Percentiles rank a stretch among this genome's conserved stretches.
Evolutionary conservation across 768 basidiomycete species (phyloP).

Genomic region (Coprinopsis cinerea): DNA sequence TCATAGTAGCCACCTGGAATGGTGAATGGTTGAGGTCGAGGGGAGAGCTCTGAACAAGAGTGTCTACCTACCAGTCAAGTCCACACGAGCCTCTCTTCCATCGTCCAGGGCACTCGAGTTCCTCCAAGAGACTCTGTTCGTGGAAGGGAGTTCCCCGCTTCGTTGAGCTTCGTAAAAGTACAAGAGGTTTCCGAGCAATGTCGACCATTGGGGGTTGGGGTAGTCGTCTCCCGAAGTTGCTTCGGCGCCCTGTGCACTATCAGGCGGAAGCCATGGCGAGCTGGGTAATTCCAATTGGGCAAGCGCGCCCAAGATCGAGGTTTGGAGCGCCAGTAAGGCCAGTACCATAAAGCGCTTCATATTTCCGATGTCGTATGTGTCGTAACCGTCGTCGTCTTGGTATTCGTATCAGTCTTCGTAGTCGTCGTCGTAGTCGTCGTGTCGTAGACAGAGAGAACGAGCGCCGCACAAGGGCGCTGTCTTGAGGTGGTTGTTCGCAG

Average conservation of each 20-base stretch:
- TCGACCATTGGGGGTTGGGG: slow-evolving; percentile 80
- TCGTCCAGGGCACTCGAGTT: slow-evolving; percentile 77
- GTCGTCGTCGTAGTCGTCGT: neutral
- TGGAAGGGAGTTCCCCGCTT: slow-evolving; percentile 62
- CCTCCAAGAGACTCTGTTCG: slow-evolving; percentile 80
- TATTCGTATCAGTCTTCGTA: neutral
- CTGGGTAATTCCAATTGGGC: slow-evolving; percentile 62
- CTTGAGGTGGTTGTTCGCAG: neutral
- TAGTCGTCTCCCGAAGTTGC: slow-evolving; percentile 31
- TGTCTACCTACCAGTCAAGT: slow-evolving; percentile 74
- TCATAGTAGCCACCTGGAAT: slow-evolving; percentile 74
- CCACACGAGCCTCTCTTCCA: slow-evolving; percentile 65
- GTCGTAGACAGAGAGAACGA: neutral
- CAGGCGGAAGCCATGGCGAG: slow-evolving; percentile 61
- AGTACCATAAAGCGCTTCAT: slow-evolving; percentile 11
- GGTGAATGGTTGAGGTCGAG: no score
- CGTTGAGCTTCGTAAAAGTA: slow-evolving; percentile 93
- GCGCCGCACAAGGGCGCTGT: neutral
- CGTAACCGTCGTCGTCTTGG: slow-evolving; percentile 5
- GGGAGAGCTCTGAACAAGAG: no score
- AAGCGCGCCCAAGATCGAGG: slow-evolving; percentile 20
- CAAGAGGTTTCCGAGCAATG: slow-evolving; percentile 69
- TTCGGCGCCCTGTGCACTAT: slow-evolving; percentile 48
- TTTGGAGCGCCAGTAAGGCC: slow-evolving; percentile 16
- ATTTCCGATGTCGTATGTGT: slow-evolving; percentile 1